Conservation (phyloP, 2,329 filamentous ascomycete species). For the Cladosporium sp. region DNA sequence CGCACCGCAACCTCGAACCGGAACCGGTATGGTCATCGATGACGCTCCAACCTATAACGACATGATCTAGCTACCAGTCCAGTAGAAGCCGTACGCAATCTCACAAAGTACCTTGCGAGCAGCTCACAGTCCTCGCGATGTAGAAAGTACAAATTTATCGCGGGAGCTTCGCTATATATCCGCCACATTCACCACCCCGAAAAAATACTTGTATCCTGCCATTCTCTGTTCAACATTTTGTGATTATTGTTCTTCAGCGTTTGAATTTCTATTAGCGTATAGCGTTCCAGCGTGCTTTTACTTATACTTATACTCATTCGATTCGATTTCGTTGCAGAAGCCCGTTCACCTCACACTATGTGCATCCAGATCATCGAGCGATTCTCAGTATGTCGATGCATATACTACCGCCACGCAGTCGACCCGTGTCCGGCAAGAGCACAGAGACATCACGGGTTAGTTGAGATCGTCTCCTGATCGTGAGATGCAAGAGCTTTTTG, state of each 20-base stretch:
- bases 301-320: not conserved
- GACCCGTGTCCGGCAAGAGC: conserved; percentile 78
- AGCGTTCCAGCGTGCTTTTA: conserved; percentile 3
- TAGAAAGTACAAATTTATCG: not conserved
- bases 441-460: conserved; percentile 62
- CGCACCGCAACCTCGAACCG: not conserved
- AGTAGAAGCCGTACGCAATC: not conserved
- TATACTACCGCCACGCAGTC: conserved; percentile 84
- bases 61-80: not conserved
- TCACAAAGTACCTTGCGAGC: not conserved
- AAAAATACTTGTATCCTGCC: not conserved
- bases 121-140: not conserved
- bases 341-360: not conserved
- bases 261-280: not conserved
- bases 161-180: conserved; percentile 4
- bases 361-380: conserved; percentile 64
- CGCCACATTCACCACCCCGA: not conserved
- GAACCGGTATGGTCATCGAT: not conserved
- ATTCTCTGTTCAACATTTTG: not conserved
- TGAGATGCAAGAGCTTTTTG: not conserved
- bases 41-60: not conserved
- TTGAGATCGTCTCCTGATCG: not conserved
- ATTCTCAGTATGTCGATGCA: conserved; percentile 81
- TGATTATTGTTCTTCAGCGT: not conserved
- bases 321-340: not conserved